phyloP scores from a whole-genome alignment of 805 yeast species.

The Candida dajiaensis region DNA sequence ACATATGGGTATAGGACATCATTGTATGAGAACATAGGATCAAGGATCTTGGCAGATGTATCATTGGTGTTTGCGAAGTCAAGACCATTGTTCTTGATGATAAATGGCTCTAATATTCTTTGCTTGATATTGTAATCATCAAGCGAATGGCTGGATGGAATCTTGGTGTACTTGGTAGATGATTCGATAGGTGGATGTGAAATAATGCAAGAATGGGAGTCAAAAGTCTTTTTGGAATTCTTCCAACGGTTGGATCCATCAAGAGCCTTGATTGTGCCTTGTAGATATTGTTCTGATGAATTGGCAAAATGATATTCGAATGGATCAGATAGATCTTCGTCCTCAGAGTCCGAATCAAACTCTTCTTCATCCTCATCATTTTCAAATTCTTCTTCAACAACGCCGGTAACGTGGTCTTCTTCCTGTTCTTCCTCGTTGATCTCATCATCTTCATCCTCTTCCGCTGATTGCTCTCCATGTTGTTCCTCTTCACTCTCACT shows the following conservation, averaged over 20 bases:
- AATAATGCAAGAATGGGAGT: conserved; percentile 14
- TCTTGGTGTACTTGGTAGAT: conserved; percentile 14
- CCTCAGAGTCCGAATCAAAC: conserved; percentile 22
- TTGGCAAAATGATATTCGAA: conserved; percentile 71
- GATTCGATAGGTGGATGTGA: conserved; percentile 24
- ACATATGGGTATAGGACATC: conserved; percentile 62
- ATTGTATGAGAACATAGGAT: conserved; percentile 65
- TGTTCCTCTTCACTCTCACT: conserved; percentile 13
- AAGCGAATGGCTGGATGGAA: conserved; percentile 19
- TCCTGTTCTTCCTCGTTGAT: conserved; percentile 31
- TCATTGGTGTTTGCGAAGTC: conserved; percentile 25
- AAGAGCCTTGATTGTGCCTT: conserved; percentile 30
- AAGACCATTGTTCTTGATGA: conserved; percentile 10
- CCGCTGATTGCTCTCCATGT: conserved; percentile 11
- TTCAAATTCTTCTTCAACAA: conserved; percentile 17
- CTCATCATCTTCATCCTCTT: conserved; percentile 18
- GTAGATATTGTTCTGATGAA: conserved; percentile 30
- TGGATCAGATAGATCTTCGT: conserved; percentile 52
- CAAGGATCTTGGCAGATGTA: conserved; percentile 48
- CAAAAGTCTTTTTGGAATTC: conserved; percentile 18
- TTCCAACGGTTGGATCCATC: conserved; percentile 18
- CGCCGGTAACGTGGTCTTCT: conserved; percentile 21
- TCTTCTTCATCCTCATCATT: conserved; percentile 23
- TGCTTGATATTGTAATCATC: conserved; percentile 40
- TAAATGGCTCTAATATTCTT: conserved; percentile 29